Conservation (phyloP, 495 filamentous ascomycete species). For the Tuber aestivum region DNA sequence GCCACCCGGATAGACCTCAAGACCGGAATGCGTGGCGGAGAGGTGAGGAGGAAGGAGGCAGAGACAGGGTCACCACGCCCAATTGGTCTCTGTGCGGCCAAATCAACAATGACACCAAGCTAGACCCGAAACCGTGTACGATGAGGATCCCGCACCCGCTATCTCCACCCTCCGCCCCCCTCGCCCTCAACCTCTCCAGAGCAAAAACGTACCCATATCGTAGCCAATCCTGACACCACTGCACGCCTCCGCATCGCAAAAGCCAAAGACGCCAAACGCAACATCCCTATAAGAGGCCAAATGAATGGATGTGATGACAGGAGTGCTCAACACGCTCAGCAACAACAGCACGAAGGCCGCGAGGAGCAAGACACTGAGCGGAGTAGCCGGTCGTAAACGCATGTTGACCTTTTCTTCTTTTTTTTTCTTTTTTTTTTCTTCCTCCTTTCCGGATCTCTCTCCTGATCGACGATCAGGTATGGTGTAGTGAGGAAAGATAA, state of each 20-base stretch:
- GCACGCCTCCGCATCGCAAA: conserved; percentile 61
- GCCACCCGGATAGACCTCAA: neutral
- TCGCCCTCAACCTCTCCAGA: conserved; percentile 17
- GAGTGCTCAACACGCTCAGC: conserved; percentile 85
- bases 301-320: conserved; percentile 78
- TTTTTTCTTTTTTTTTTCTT: neutral
- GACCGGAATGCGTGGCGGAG: neutral
- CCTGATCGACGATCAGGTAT: neutral
- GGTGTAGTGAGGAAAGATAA: neutral
- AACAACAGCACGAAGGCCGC: conserved; percentile 78
- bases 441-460: neutral
- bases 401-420: conserved; percentile 8
- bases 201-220: conserved; percentile 60
- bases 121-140: conserved; percentile 8
- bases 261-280: conserved; percentile 91
- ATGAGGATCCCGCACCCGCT: conserved; percentile 3
- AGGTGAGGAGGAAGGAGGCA: neutral
- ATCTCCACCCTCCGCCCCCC: neutral
- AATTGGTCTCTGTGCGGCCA: neutral
- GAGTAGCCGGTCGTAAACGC: conserved; percentile 78
- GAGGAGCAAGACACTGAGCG: conserved; percentile 77
- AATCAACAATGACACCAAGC: conserved; percentile 1
- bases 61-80: neutral
- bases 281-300: conserved; percentile 68
- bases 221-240: conserved; percentile 78